Conservation (phyloP, 2,329 filamentous ascomycete genomes). For the Colletotrichum cereale region DNA sequence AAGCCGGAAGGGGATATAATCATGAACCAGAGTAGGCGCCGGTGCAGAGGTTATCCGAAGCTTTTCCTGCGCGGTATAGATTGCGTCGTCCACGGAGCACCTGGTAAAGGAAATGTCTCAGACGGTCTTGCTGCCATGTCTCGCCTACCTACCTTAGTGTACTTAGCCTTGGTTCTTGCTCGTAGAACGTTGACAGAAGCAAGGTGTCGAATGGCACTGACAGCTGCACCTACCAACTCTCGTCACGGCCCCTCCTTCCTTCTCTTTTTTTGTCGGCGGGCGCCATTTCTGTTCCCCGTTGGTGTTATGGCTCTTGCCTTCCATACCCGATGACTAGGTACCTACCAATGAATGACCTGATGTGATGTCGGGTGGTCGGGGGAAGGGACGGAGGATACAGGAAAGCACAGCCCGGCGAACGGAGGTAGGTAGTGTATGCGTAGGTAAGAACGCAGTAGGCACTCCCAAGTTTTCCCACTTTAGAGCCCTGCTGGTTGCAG, state of each 20-base stretch:
- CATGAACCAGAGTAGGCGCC: background rate
- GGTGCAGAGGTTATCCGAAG: background rate
- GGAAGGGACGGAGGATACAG: slow-evolving; percentile 18
- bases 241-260: background rate
- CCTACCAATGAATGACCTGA: background rate
- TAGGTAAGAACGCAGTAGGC: no score
- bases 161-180: background rate
- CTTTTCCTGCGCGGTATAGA: background rate
- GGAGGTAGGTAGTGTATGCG: slow-evolving; percentile 3
- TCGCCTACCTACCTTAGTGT: background rate
- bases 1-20: background rate
- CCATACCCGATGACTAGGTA: background rate
- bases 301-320: background rate
- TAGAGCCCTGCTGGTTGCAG: slow-evolving; percentile 10
- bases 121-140: background rate
- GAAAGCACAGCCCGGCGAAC: slow-evolving; percentile 24
- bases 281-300: background rate
- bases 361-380: slow-evolving; percentile 27
- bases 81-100: background rate
- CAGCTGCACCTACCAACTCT: slow-evolving; percentile 16
- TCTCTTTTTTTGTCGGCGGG: background rate
- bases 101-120: background rate
- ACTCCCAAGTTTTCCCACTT: slow-evolving; percentile 32
- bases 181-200: background rate
- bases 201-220: background rate